A percentile compares a stretch with the other conserved stretches of the same genome.
Conservation (phyloP, 1,284 basidiomycete species). For the Rugosomyces carneus region DNA sequence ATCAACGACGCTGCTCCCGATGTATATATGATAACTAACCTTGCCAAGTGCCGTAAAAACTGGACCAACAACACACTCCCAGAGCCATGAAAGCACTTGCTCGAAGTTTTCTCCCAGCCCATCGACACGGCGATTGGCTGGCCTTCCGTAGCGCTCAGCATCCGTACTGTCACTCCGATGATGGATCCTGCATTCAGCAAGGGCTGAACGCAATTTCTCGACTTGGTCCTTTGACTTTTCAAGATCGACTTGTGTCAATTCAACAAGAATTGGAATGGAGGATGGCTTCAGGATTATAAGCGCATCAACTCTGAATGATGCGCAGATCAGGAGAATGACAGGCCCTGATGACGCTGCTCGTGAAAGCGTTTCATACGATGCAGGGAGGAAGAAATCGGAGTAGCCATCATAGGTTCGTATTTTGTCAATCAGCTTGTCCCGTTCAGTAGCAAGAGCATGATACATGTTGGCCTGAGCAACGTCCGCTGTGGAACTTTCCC, state of each 20-base stretch:
- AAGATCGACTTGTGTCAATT: constrained; percentile 2
- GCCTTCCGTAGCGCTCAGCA: neutral
- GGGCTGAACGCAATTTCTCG: neutral
- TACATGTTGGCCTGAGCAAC: neutral
- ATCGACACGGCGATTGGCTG: neutral
- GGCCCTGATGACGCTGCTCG: constrained; percentile 15
- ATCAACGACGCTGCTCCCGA: too few relatives aligned
- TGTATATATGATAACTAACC: too few relatives aligned
- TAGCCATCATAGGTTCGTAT: constrained; percentile 14
- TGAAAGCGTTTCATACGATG: constrained; percentile 10
- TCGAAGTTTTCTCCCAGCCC: neutral
- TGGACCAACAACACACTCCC: neutral
- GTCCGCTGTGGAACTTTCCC: neutral
- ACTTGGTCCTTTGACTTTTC: neutral
- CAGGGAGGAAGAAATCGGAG: constrained; percentile 15
- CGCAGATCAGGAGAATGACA: constrained; percentile 15
- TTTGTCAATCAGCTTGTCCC: constrained; percentile 11
- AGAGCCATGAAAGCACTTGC: neutral
- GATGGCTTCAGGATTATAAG: constrained; percentile 13
- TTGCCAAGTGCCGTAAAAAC: neutral
- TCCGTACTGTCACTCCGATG: neutral
- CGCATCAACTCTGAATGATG: constrained; percentile 11
- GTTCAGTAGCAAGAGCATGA: neutral
- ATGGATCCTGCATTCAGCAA: neutral
- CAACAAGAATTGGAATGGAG: constrained; percentile 4